Evolutionary conservation across 2,329 filamentous ascomycete genomes (phyloP).

Genomic region (Daldinia sp.): DNA sequence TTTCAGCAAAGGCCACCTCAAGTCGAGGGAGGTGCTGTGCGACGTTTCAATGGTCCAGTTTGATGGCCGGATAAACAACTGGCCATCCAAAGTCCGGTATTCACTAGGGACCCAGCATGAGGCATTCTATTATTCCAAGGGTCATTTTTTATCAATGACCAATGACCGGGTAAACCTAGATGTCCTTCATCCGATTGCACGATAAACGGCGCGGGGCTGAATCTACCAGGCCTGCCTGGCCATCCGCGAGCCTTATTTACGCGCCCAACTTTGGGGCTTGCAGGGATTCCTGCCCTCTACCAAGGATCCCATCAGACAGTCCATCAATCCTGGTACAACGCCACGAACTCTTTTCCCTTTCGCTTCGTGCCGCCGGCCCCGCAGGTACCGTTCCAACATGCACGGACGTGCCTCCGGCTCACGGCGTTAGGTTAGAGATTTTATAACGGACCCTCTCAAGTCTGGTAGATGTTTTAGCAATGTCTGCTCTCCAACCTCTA

Average conservation of each 20-base stretch:
- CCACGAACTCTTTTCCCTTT: slow-evolving; percentile 45
- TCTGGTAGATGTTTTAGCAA: slow-evolving; percentile 32
- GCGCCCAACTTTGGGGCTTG: slow-evolving; percentile 59
- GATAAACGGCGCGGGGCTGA: slow-evolving; percentile 56
- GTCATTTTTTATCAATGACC: slow-evolving; percentile 48
- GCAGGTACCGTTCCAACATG: slow-evolving; percentile 43
- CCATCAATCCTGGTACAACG: slow-evolving; percentile 45
- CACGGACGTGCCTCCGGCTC: slow-evolving; percentile 40
- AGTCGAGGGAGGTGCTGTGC: slow-evolving; percentile 31
- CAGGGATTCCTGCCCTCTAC: slow-evolving; percentile 54
- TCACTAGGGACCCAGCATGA: slow-evolving; percentile 29
- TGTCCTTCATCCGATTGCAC: slow-evolving; percentile 62
- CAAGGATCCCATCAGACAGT: slow-evolving; percentile 43
- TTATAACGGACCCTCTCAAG: slow-evolving; percentile 35
- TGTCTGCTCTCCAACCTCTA: slow-evolving; percentile 30
- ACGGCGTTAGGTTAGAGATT: slow-evolving; percentile 32
- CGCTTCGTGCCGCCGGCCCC: slow-evolving; percentile 43
- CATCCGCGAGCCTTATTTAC: slow-evolving; percentile 65
- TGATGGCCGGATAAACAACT: slow-evolving; percentile 36
- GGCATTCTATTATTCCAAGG: slow-evolving; percentile 36
- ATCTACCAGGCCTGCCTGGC: slow-evolving; percentile 51
- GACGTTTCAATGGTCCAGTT: slow-evolving; percentile 32
- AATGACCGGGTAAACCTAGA: slow-evolving; percentile 56
- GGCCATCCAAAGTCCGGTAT: slow-evolving; percentile 35
- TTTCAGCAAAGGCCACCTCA: slow-evolving; percentile 26